These are phyloP conservation scores for Albophoma yamanashiensis DNA, from an alignment of 2,329 filamentous ascomycete genomes.

Conservation along the genomic window DNA sequence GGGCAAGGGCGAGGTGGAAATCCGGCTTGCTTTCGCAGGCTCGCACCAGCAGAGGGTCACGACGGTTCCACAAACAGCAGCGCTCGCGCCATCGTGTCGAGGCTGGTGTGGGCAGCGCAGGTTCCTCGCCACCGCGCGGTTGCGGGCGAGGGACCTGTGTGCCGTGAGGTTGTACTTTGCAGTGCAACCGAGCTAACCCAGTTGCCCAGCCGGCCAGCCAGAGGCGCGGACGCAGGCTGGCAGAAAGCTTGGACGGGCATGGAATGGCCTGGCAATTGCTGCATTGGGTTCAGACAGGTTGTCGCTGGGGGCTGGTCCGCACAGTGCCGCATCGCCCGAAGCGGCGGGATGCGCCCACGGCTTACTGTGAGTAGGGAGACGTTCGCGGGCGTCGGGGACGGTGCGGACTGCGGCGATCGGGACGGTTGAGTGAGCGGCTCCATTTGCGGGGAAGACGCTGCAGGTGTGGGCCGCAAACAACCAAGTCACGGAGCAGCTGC, in stretches of 20 bases:
- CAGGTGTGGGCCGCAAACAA: background rate
- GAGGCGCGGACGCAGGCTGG: background rate
- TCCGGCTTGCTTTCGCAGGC: background rate
- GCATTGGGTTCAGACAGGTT: background rate
- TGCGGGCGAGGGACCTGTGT: slow-evolving; percentile 1
- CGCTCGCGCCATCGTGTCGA: background rate
- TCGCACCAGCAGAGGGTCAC: background rate
- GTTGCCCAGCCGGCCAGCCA: background rate
- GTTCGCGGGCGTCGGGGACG: background rate
- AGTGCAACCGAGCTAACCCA: background rate
- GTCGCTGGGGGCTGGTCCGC: background rate
- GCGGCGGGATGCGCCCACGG: background rate
- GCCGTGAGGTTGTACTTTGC: background rate
- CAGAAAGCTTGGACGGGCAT: background rate
- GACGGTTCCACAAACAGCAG: slow-evolving; percentile 1
- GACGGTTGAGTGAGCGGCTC: slow-evolving; percentile 4
- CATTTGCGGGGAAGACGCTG: slow-evolving; percentile 6
- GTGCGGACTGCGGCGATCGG: slow-evolving; percentile 9
- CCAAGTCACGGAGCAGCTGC: background rate
- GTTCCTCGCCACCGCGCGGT: background rate
- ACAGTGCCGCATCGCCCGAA: background rate
- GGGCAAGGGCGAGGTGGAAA: background rate
- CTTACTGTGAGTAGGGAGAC: background rate
- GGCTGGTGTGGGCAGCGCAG: background rate
- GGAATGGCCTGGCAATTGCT: background rate